Evolutionary conservation across 768 basidiomycete genomes (phyloP).

Genomic region (Tylopilus rubrobrunneus): DNA sequence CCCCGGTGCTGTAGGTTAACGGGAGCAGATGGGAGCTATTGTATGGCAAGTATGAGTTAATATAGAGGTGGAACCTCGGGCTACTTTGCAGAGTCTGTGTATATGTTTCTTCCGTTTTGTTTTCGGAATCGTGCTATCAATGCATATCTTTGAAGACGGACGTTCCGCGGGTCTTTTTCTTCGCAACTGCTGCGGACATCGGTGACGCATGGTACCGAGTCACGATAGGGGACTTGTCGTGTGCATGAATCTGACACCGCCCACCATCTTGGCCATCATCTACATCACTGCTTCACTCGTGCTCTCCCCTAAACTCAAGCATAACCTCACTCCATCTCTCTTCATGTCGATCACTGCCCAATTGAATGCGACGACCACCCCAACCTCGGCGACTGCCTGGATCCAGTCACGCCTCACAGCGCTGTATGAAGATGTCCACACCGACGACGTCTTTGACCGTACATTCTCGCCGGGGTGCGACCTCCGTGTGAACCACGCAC

Average conservation of each 20-base stretch:
- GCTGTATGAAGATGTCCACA: conserved; percentile 22
- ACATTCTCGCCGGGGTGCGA: conserved; percentile 33
- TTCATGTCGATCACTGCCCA: not conserved
- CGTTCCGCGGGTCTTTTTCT: no score
- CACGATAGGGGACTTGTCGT: no score
- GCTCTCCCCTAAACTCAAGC: not conserved
- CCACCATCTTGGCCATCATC: conserved; percentile 2
- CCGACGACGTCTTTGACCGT: conserved; percentile 23
- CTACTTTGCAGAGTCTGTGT: conserved; percentile 19
- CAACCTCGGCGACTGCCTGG: conserved; percentile 24
- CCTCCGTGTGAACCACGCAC: conserved; percentile 32
- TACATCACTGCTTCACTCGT: conserved; percentile 1
- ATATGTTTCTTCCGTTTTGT: conserved; percentile 20
- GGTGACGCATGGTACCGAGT: no score
- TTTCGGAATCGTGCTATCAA: conserved; percentile 13
- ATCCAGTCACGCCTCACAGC: conserved; percentile 25
- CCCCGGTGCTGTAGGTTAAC: conserved; percentile 20
- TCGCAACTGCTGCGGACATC: no score
- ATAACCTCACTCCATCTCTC: not conserved
- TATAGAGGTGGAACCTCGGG: conserved; percentile 25
- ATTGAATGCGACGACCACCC: not conserved
- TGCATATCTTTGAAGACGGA: conserved; percentile 4
- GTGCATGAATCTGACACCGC: not conserved
- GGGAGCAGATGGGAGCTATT: conserved; percentile 20
- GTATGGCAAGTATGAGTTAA: conserved; percentile 25